Evolutionary conservation across 257 asterid species (phyloP), one percentile per base, ranked within the genome.

Genomic region (Solanum medicagineum): DNA sequence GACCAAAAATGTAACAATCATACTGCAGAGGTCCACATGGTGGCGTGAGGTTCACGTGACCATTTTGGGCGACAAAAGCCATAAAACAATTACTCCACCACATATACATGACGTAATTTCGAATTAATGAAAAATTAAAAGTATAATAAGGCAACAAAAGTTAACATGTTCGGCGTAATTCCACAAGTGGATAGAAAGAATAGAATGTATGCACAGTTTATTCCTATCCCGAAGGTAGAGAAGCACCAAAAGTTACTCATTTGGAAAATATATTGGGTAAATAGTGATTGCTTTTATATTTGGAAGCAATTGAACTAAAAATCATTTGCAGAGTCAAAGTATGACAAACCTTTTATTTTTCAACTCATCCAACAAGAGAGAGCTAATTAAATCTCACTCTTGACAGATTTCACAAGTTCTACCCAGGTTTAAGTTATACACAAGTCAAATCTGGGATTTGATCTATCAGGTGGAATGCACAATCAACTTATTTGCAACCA

Each of bases 401-500:
- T 2, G 36, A 44, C 29, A 20, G 40, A 73, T 12, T 44, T 73
- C 57, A 73, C 40, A 36, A 36, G 40, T 36, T 36, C 40, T 36
- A 36, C 40, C 6, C 6, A 36, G 40, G 40, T 36, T 36, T 4
- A 36, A 36, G 40, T 36, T 36, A 36, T 36, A 36, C 40, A 63
- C 63, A 83, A 66, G 80, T 66, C 20, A 83, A 83, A 63, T 65
- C 63, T 45, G 85, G 80, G 65, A 83, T 9, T 80, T 66, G 59
- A 10, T 66, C 60, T 11, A 84, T 89, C 89, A 92, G 84, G 85
- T 87, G 29, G 93, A 81, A 85, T 87, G 94, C 75, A 97, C 32
- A 14, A 93, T 82, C 90, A 97, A 86, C 88, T 89, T 94, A 85
- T 88, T 92, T 6, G 97, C 97, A 45, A 95, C 97, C 87, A 94